A percentile compares a stretch with the other conserved stretches of the same genome.
phyloP scores from a whole-genome alignment of 805 yeast species.

The Schwanniomyces occidentalis region DNA sequence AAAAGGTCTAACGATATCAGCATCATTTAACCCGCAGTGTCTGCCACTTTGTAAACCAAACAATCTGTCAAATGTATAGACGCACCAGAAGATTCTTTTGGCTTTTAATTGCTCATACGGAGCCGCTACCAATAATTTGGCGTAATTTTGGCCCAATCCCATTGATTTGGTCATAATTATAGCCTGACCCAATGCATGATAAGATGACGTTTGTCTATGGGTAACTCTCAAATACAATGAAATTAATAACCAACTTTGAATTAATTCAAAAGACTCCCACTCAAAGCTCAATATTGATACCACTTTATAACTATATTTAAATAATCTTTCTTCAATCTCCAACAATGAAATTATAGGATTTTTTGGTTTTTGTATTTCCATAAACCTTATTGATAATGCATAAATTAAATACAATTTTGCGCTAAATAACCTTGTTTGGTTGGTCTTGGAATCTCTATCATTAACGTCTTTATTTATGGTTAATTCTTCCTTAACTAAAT shows the following conservation, averaged over 20 bases:
- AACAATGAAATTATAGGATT: constrained; percentile 30
- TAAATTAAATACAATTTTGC: constrained; percentile 52
- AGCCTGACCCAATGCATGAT: constrained; percentile 35
- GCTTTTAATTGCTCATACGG: constrained; percentile 48
- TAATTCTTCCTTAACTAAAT: constrained; percentile 14
- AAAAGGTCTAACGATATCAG: constrained; percentile 34
- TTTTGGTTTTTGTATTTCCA: constrained; percentile 36
- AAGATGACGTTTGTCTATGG: constrained; percentile 40
- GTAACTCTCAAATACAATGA: constrained; percentile 35
- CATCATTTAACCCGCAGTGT: constrained; percentile 33
- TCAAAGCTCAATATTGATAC: constrained; percentile 35
- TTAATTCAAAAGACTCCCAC: constrained; percentile 44
- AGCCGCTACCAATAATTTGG: constrained; percentile 21
- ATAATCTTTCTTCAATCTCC: constrained; percentile 32
- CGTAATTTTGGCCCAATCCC: constrained; percentile 31
- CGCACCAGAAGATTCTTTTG: constrained; percentile 54
- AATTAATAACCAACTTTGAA: constrained; percentile 42
- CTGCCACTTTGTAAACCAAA: constrained; percentile 56
- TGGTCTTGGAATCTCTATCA: constrained; percentile 24
- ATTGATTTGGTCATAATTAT: constrained; percentile 36
- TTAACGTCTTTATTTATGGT: constrained; percentile 11
- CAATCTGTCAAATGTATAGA: constrained; percentile 54
- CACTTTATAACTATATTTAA: constrained; percentile 33
- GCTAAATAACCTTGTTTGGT: constrained; percentile 47
- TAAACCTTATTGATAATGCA: constrained; percentile 52